Base-by-base conservation (phyloP, 257 asterid species). In the Echites panduratus region DNA sequence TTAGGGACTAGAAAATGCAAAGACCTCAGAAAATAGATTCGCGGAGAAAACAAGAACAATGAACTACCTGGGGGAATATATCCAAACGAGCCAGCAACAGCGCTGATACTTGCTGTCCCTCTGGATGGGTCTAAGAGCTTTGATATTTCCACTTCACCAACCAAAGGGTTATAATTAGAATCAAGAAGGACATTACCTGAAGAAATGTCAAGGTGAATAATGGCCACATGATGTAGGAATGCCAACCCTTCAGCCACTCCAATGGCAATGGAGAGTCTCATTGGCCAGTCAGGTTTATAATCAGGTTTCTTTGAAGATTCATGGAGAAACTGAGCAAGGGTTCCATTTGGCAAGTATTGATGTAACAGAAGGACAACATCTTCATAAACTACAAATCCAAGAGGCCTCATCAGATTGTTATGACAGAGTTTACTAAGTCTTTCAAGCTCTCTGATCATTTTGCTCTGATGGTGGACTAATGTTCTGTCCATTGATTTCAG, bases 61-160 rank as follows among this genome's bases (percentile, higher is more conserved):
- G 26, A 52, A 11, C 29, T 87, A 95, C 99, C 99, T 79, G 99
- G 99, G 58, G 99, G 99, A 77, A 95, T 95, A 75, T 95, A 95
- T 73, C 99, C 99, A 64, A 95, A 95, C 17, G 98, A 95, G 56
- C 99, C 99, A 29, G 99, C 99, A 73, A 95, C 97, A 12, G 99
- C 98, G 48, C 98, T 95, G 82, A 95, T 92, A 62, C 99, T 95
- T 17, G 96, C 99, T 0, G 98, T 89, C 56, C 99, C 99, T 80
- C 98, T 79, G 27, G 92, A 92, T 7, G 97, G 98, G 73, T 95
- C 99, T 16, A 95, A 89, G 73, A 95, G 96, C 90, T 87, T 90
- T 27, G 99, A 92, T 64, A 95, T 92, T 75, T 92, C 98, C 49
- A 92, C 90, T 85, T 95, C 98, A n/a, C 96, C 89, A 10, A 92